Percentiles rank a stretch among this genome's conserved stretches.
Conservation (phyloP, 805 yeast species). For the Barnettozyma salicaria region DNA sequence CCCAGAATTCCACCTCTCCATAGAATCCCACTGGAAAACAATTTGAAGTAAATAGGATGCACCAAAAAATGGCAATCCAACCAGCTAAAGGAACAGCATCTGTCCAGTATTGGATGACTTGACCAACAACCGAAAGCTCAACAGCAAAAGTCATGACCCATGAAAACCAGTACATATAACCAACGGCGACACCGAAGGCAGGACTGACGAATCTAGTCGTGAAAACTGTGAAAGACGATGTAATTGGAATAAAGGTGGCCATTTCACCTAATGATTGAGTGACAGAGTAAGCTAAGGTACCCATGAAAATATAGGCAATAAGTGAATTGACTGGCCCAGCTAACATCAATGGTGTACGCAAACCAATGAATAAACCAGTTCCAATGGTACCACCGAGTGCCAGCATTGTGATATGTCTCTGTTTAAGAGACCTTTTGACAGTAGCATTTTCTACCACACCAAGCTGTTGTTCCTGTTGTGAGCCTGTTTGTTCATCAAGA, state of each 20-base stretch:
- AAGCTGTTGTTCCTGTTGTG: conserved; percentile 15
- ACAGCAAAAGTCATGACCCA: conserved; percentile 76
- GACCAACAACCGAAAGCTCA: conserved; percentile 68
- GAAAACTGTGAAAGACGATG: conserved; percentile 63
- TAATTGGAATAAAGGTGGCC: conserved; percentile 71
- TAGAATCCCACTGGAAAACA: conserved; percentile 63
- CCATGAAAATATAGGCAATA: conserved; percentile 61
- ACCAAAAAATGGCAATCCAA: conserved; percentile 66
- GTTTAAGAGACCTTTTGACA: conserved; percentile 54
- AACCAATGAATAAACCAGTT: conserved; percentile 68
- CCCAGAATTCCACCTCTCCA: conserved; percentile 76
- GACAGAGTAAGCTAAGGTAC: conserved; percentile 56
- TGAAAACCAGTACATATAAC: conserved; percentile 71
- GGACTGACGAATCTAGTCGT: conserved; percentile 63
- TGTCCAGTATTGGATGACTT: conserved; percentile 61
- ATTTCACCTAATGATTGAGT: conserved; percentile 74
- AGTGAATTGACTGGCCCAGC: conserved; percentile 70
- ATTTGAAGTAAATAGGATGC: conserved; percentile 46
- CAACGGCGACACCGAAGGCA: conserved; percentile 67
- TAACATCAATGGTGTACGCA: conserved; percentile 43
- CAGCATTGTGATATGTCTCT: conserved; percentile 68
- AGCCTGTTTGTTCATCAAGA: background rate
- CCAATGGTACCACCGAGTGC: conserved; percentile 80
- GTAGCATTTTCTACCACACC: conserved; percentile 25
- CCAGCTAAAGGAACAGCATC: conserved; percentile 62